Evolutionary conservation across 345 rosid species (phyloP), one percentile per base, ranked within the genome.

Genomic region (Gossypium ekmanianum): DNA sequence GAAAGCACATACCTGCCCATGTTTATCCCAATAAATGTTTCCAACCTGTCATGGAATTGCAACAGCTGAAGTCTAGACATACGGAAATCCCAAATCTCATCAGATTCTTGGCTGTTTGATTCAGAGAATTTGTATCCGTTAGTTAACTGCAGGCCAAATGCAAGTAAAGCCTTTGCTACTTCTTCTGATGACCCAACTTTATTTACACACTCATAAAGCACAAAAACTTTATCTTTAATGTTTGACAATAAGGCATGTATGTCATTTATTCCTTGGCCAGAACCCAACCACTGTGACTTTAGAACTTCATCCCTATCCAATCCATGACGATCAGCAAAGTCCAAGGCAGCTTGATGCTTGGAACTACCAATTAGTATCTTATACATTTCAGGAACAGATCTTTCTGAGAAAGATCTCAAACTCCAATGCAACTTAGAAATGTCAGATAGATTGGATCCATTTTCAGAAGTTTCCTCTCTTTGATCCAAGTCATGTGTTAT

Each of bases 1-100:
- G 63, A 72, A 71, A 81, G 63, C 61, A 75, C 55, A 57, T 91
- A 91, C 99, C 99, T 93, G 89, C 99, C 97, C 99, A 93, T 93
- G 88, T 89, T 95, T 82, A 95, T 89, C 72, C 99, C 99, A 84
- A 91, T 76, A 84, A 79, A 95, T 55, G 98, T 91, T 88, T 95
- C 99, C 73, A 95, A 82, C 77, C 92, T 84, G 81, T 95, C 99
- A 81, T 79, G 80, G 76, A 86, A 95, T 77, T 91, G 98, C 82
- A 90, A 79, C 62, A 95, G 75, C 83, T 88, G 90, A 78, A 95
- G 94, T 85, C 99, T 93, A 74, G 90, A 81, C 83, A 91, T 77
- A 61, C 92, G 90, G 56, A 82, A 81, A 74, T 89, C 85, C 98
- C 97, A 95, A 65, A 85, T 80, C 68, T 82, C 82, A 78, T 72